Percentiles rank a stretch among this genome's conserved stretches.
These are phyloP conservation scores for Magnusiomyces tetraspermus DNA, from an alignment of 1,139 yeast species.

Conservation along the genomic window DNA sequence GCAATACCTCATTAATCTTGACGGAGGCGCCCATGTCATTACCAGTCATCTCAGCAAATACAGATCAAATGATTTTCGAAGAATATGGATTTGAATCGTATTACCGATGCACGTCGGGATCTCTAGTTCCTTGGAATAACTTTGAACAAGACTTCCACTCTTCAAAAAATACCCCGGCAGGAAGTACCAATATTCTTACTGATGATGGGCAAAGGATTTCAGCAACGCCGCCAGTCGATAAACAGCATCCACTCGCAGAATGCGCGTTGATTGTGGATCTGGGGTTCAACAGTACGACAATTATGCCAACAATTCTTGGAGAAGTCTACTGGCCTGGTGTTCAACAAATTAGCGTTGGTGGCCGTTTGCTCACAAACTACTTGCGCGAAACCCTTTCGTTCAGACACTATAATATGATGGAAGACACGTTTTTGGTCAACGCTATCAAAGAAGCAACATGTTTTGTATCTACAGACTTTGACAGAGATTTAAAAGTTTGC, in stretches of 20 bases:
- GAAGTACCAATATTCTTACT: neutral
- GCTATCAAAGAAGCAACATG: constrained; percentile 77
- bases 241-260: constrained; percentile 37
- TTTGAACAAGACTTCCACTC: constrained; percentile 8
- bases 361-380: constrained; percentile 72
- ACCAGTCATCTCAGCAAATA: constrained; percentile 72
- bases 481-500: constrained; percentile 39
- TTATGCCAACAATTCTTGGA: constrained; percentile 76
- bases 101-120: constrained; percentile 54
- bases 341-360: constrained; percentile 70
- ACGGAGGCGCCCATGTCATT: constrained; percentile 78
- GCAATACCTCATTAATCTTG: constrained; percentile 44
- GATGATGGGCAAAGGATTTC: neutral
- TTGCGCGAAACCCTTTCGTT: constrained; percentile 78
- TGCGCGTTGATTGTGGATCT: constrained; percentile 76
- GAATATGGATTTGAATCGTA: constrained; percentile 75
- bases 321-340: constrained; percentile 71
- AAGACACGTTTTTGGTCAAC: constrained; percentile 77
- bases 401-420: constrained; percentile 87
- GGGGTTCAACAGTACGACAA: constrained; percentile 83
- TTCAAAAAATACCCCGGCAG: neutral
- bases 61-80: constrained; percentile 89
- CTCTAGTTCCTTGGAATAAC: constrained; percentile 61
- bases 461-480: constrained; percentile 62
- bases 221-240: neutral